Evolutionary conservation across 352 stramenopile species (phyloP).

Genomic region (Globisporangium ultimum): DNA sequence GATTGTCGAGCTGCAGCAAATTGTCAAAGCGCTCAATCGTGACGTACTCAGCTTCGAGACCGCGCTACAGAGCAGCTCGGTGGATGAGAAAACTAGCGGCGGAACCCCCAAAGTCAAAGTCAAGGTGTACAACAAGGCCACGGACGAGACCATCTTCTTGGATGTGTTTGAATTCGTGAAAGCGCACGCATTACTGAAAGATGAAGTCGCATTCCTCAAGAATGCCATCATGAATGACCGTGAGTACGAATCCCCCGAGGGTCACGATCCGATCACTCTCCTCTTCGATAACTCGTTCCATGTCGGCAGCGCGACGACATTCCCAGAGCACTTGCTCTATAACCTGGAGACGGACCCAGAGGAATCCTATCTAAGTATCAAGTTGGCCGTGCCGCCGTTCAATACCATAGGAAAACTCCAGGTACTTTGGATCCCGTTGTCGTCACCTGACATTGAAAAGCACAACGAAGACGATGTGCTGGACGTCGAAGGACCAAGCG

Average conservation of each 20-base stretch:
- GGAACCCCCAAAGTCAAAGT: constrained; percentile 88
- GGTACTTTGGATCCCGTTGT: constrained; percentile 86
- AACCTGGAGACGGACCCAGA: constrained; percentile 90
- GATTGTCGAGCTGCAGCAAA: constrained; percentile 90
- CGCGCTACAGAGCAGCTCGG: constrained; percentile 72
- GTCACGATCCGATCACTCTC: constrained; percentile 89
- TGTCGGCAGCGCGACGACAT: constrained; percentile 88
- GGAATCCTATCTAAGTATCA: constrained; percentile 87
- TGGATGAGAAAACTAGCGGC: constrained; percentile 30
- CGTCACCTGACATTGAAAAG: constrained; percentile 62
- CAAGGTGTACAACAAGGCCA: constrained; percentile 87
- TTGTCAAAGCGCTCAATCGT: constrained; percentile 88
- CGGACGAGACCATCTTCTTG: constrained; percentile 89
- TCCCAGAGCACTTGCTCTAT: constrained; percentile 91
- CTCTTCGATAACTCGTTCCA: constrained; percentile 94
- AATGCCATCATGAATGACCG: constrained; percentile 88
- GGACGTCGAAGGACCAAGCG: constrained; percentile 68
- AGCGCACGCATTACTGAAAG: constrained; percentile 76
- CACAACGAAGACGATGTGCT: constrained; percentile 64
- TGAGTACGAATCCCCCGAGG: constrained; percentile 80
- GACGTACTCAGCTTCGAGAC: constrained; percentile 92
- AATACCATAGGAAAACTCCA: constrained; percentile 93
- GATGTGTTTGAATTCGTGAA: constrained; percentile 94
- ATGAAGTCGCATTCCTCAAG: constrained; percentile 88
- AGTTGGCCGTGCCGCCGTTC: constrained; percentile 89